These are phyloP conservation scores for Mortierella sp. DNA, from an alignment of 371 early-diverging fungal genomes.

Conservation along the genomic window DNA sequence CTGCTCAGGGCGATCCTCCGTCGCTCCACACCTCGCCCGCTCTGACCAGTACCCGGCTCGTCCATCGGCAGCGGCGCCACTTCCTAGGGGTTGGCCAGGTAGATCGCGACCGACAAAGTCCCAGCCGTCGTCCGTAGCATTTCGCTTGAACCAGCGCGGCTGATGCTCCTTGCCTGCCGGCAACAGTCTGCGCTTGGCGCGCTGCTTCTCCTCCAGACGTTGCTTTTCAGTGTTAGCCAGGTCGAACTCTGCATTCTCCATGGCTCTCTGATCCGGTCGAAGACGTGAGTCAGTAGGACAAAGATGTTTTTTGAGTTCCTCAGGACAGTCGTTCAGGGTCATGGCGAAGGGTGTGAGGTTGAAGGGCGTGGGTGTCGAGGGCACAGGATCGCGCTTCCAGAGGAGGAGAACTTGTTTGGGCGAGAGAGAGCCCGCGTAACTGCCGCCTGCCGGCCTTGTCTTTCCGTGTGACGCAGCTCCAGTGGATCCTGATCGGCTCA, in stretches of 20 bases:
- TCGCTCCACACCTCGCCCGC: constrained; percentile 55
- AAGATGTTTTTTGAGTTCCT: constrained; percentile 62
- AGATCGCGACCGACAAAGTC: constrained; percentile 60
- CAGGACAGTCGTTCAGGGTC: constrained; percentile 76
- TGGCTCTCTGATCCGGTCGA: constrained; percentile 81
- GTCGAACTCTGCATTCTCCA: constrained; percentile 80
- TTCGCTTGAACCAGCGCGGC: constrained; percentile 82
- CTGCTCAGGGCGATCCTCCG: constrained; percentile 32
- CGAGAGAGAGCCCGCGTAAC: constrained; percentile 20
- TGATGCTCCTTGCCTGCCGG: constrained; percentile 66
- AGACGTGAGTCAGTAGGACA: constrained; percentile 84
- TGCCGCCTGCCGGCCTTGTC: constrained; percentile 15
- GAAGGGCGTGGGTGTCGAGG: constrained; percentile 64
- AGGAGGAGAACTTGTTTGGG: constrained; percentile 63
- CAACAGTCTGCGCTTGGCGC: constrained; percentile 65
- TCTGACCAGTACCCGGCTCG: constrained; percentile 64
- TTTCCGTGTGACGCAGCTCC: constrained; percentile 17
- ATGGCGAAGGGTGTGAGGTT: constrained; percentile 82
- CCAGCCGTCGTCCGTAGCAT: constrained; percentile 62
- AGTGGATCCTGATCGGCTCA: neutral
- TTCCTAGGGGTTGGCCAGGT: constrained; percentile 40
- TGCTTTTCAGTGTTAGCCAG: constrained; percentile 75
- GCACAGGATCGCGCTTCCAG: constrained; percentile 74
- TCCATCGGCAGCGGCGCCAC: constrained; percentile 16
- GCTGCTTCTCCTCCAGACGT: constrained; percentile 78